Conservation (phyloP, 441 rosid genomes). For the Dalechampia spathulata region DNA sequence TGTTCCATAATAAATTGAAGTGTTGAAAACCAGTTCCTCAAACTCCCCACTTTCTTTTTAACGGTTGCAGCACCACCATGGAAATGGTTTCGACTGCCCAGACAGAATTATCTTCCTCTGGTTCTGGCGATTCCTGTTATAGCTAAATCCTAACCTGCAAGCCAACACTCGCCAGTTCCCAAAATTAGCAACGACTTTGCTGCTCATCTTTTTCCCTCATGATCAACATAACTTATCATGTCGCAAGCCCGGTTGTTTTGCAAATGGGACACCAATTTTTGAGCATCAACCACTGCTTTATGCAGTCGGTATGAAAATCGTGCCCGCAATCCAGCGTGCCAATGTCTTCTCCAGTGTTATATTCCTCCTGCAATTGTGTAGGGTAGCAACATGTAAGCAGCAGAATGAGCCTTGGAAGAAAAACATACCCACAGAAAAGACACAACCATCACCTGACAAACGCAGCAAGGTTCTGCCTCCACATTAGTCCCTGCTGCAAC, state of each 20-base stretch:
- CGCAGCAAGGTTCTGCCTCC: slow-evolving; percentile 79
- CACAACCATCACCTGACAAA: slow-evolving; percentile 67
- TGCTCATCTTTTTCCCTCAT: no score
- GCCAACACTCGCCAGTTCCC: no score
- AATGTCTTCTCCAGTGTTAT: slow-evolving; percentile 53
- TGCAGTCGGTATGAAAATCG: slow-evolving; percentile 57
- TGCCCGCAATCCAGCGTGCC: slow-evolving; percentile 80
- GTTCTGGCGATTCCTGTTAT: no score
- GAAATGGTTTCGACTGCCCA: no score
- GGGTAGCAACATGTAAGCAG: slow-evolving; percentile 2
- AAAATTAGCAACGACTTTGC: no score
- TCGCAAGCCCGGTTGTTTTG: slow-evolving; percentile 20
- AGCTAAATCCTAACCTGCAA: no score
- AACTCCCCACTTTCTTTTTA: no score
- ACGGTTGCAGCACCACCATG: no score
- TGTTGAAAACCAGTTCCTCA: no score
- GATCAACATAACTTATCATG: no score
- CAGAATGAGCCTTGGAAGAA: not conserved
- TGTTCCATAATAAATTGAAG: no score
- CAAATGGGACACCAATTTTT: slow-evolving; percentile 25
- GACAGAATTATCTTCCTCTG: no score
- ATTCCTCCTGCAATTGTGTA: slow-evolving; percentile 67
- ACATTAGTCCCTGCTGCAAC: slow-evolving; percentile 10
- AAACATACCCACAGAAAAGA: not conserved
- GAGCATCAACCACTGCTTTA: slow-evolving; percentile 54